These are phyloP conservation scores for Cladosporium sp. DNA, from an alignment of 2,329 filamentous ascomycete species.

Conservation along the genomic window DNA sequence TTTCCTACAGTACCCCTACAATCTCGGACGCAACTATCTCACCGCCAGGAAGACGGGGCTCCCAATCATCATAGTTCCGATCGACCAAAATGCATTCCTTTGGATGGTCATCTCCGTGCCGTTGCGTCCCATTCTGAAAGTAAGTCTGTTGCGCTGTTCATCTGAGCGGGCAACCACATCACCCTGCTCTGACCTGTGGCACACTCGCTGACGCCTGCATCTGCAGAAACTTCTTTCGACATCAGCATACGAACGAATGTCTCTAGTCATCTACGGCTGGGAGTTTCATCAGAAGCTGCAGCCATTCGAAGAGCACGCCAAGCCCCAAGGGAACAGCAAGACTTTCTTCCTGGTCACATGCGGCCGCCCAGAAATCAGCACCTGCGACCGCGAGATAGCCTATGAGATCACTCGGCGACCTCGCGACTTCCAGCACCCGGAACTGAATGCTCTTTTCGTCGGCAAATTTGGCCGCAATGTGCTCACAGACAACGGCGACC, in stretches of 20 bases:
- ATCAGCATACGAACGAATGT: constrained; percentile 18
- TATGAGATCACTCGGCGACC: constrained; percentile 19
- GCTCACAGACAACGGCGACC: constrained; percentile 20
- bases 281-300: constrained; percentile 21
- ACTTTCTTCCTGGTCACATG: constrained; percentile 20
- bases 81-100: constrained; percentile 22
- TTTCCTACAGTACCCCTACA: constrained; percentile 17
- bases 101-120: constrained; percentile 24
- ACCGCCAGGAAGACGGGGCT: constrained; percentile 21
- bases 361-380: constrained; percentile 21
- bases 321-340: constrained; percentile 15
- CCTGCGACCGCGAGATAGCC: constrained; percentile 20
- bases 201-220: neutral
- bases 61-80: constrained; percentile 23
- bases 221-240: constrained; percentile 19
- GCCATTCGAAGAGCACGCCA: constrained; percentile 15
- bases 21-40: constrained; percentile 20
- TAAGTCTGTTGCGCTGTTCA: neutral
- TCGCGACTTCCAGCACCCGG: constrained; percentile 20
- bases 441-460: constrained; percentile 19
- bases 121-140: constrained; percentile 12
- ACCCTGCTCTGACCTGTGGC: too few relatives aligned
- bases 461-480: constrained; percentile 24
- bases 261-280: constrained; percentile 23
- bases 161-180: too few relatives aligned